A percentile compares a stretch with the other conserved stretches of the same genome.
These are phyloP conservation scores for Perkinsela sp. DNA, from an alignment of 208 protist genomes.

Conservation along the genomic window DNA sequence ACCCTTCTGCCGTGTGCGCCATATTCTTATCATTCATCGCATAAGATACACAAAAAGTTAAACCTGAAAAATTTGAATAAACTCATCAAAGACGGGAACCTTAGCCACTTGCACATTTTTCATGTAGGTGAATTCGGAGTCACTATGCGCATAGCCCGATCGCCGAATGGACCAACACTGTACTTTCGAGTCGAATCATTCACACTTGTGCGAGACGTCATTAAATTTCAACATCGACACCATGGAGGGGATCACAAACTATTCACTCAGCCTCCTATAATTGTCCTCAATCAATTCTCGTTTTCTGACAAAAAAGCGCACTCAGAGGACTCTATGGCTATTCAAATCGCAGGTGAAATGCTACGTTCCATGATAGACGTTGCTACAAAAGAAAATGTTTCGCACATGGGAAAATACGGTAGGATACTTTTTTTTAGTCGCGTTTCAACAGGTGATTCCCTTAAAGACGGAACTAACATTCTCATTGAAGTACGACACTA, in stretches of 20 bases:
- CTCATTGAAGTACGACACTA: slow-evolving; percentile 62
- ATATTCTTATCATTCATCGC: background rate
- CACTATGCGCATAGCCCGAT: slow-evolving; percentile 55
- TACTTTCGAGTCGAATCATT: slow-evolving; percentile 57
- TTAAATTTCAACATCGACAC: slow-evolving; percentile 30
- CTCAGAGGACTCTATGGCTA: slow-evolving; percentile 38
- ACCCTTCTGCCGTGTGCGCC: background rate
- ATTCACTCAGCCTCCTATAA: slow-evolving; percentile 50
- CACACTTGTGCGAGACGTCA: slow-evolving; percentile 39
- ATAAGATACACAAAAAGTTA: background rate
- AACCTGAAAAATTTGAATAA: background rate
- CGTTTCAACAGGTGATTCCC: slow-evolving; percentile 63
- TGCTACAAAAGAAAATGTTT: slow-evolving; percentile 34
- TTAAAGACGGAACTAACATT: slow-evolving; percentile 42
- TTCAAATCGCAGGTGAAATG: slow-evolving; percentile 11
- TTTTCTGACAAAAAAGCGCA: slow-evolving; percentile 29
- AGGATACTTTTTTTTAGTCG: slow-evolving; percentile 50
- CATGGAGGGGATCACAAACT: slow-evolving; percentile 14
- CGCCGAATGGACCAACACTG: slow-evolving; percentile 57
- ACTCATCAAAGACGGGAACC: slow-evolving; percentile 1
- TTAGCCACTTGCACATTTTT: slow-evolving; percentile 54
- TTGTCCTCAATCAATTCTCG: slow-evolving; percentile 67
- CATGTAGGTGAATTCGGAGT: slow-evolving; percentile 39
- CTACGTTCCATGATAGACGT: slow-evolving; percentile 12
- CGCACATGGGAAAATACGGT: slow-evolving; percentile 26